Percentiles rank a stretch among this genome's conserved stretches.
Conservation (phyloP, 805 yeast genomes). For the Wickerhamomyces queroliae region DNA sequence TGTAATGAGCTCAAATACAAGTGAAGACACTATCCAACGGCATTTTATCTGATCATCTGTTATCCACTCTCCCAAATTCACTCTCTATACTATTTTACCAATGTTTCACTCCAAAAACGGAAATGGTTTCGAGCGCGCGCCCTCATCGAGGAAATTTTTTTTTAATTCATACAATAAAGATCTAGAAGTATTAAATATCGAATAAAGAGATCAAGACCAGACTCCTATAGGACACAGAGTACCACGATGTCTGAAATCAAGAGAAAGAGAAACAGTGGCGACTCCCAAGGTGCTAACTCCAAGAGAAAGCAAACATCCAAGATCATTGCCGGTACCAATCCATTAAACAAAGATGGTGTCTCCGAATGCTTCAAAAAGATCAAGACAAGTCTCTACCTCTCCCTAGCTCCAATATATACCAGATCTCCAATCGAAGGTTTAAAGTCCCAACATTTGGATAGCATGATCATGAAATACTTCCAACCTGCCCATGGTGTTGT, state of each 20-base stretch:
- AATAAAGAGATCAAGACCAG: not conserved
- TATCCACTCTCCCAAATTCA: too few species aligned
- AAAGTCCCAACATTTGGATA: conserved; percentile 83
- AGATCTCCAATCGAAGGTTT: conserved; percentile 72
- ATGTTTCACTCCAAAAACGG: not conserved
- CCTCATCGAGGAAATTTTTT: conserved; percentile 1
- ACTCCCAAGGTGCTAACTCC: not conserved
- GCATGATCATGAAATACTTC: conserved; percentile 79
- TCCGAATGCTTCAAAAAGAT: conserved; percentile 68
- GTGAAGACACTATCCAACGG: too few species aligned
- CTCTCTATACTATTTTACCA: too few species aligned
- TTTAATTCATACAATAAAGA: not conserved
- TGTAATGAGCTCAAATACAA: too few species aligned
- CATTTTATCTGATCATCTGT: too few species aligned
- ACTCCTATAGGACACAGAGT: not conserved
- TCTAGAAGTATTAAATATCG: not conserved
- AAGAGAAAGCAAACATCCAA: conserved; percentile 7
- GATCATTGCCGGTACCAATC: conserved; percentile 27
- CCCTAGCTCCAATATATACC: conserved; percentile 80
- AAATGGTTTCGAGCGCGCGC: not conserved
- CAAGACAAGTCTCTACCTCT: conserved; percentile 62
- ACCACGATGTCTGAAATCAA: conserved; percentile 1
- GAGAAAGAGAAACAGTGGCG: not conserved
- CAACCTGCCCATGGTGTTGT: conserved; percentile 75
- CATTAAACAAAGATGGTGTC: conserved; percentile 36